Conservation (phyloP, 768 basidiomycete genomes). For the Chlorophyllum brunneum region DNA sequence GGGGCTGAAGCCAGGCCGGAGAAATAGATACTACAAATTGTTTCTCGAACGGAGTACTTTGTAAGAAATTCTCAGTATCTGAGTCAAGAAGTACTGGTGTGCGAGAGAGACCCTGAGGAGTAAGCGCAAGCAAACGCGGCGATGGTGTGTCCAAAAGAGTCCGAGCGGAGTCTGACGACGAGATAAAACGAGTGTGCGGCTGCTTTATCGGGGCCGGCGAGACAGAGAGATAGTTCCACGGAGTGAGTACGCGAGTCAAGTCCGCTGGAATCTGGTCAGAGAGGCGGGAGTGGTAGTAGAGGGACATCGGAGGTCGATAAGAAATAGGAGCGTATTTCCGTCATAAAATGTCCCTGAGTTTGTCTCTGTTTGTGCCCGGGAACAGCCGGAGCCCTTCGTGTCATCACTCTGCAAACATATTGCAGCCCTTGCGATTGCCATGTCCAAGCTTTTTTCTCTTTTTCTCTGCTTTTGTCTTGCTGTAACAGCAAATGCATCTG, state of each 20-base stretch:
- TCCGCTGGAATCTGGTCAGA: not conserved
- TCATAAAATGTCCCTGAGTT: not conserved
- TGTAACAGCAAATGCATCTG: slow-evolving; percentile 44
- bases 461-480: slow-evolving; percentile 34
- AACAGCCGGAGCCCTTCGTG: not conserved
- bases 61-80: slow-evolving; percentile 10
- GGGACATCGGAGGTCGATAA: slow-evolving; percentile 8
- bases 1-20: slow-evolving; percentile 16
- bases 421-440: slow-evolving; percentile 13
- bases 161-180: slow-evolving; percentile 21
- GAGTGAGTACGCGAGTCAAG: slow-evolving; percentile 7
- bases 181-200: slow-evolving; percentile 20
- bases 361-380: not conserved
- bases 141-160: slow-evolving; percentile 26
- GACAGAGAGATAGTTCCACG: slow-evolving; percentile 11
- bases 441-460: slow-evolving; percentile 28
- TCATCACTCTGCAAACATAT: not conserved
- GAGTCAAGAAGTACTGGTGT: slow-evolving; percentile 6
- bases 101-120: slow-evolving; percentile 4
- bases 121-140: slow-evolving; percentile 15
- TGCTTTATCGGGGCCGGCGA: slow-evolving; percentile 15
- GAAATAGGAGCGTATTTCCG: not conserved
- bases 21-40: slow-evolving; percentile 16
- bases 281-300: not conserved
- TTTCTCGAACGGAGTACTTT: slow-evolving; percentile 17